These are phyloP conservation scores for Claviceps digitariae DNA, from an alignment of 2,329 filamentous ascomycete species.

Conservation along the genomic window DNA sequence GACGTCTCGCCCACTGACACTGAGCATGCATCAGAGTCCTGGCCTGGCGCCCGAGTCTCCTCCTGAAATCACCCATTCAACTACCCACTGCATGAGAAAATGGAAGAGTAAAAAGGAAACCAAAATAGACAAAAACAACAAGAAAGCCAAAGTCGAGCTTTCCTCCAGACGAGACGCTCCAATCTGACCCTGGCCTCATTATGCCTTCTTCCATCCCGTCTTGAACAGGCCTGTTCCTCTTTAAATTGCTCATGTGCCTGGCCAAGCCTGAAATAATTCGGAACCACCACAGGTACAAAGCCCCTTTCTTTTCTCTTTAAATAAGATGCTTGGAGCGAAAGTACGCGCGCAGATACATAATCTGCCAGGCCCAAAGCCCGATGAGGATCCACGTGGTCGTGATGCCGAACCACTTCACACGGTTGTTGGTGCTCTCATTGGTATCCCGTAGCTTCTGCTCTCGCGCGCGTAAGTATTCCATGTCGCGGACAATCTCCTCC, in stretches of 20 bases:
- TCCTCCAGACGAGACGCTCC: not conserved
- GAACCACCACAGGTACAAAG: slow-evolving; percentile 5
- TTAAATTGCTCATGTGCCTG: not conserved
- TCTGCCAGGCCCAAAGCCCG: slow-evolving; percentile 87
- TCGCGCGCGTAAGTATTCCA: slow-evolving; percentile 83
- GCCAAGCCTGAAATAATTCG: not conserved
- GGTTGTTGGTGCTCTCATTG: slow-evolving; percentile 98
- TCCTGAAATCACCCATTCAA: not conserved
- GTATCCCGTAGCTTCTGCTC: slow-evolving; percentile 97
- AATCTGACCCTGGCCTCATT: not conserved
- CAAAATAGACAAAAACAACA: not conserved
- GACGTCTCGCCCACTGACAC: not conserved
- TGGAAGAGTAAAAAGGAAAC: not conserved
- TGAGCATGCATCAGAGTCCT: not conserved
- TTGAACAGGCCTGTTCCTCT: not conserved
- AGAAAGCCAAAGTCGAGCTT: not conserved
- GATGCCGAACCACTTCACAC: slow-evolving; percentile 97
- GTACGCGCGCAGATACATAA: slow-evolving; percentile 93
- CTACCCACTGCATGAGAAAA: no score
- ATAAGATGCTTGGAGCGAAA: slow-evolving; percentile 52
- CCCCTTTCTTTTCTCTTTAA: slow-evolving; percentile 9
- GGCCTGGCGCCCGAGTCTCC: not conserved
- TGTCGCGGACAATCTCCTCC: slow-evolving; percentile 76
- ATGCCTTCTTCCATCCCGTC: not conserved
- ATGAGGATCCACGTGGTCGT: slow-evolving; percentile 85